Evolutionary conservation across 257 asterid genomes (phyloP), one percentile per base, ranked within the genome.

Genomic region (Fraxinus cuspidata): DNA sequence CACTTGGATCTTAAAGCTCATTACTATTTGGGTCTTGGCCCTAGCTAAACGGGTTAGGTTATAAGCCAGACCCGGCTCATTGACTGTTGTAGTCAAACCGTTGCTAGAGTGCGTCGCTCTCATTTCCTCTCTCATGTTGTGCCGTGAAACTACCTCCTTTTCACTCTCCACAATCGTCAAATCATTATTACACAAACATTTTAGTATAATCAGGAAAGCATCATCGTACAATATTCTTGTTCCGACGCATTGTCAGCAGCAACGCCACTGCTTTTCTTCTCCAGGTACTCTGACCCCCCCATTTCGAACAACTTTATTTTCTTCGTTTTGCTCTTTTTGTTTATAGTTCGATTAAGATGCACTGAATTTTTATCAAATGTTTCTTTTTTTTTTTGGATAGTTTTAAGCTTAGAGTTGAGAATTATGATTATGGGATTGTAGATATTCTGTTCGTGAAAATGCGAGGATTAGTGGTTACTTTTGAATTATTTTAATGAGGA

Each of bases 181-280:
- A 74, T 18, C 75, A 15, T 3, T 65, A 51, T 40, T 65, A 0
- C 74, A 53, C 74, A 51, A 63, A 53, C 37, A 25, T 49, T 0
- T 42, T n/a, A 21, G 18, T 70, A 10, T 34, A 42, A 79, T 74
- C 31, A 80, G 28, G 28, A 51, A 35, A 63, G 25, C 81, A 42
- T 68, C 83, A 28, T 78, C 44, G 44, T 72, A 66, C 56, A 9
- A 13, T 28, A 37, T 56, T 27, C 35, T 79, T 44, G 58, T 47
- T 58, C 73, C 44, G 7, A 19, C 75, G 31, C 12, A 3, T 32
- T 29, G 38, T 15, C 82, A 40, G 31, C 79, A 74, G 12, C 82
- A 72, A 51, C 83, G 78, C 68, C 70, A 32, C 77, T 28, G 1
- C 67, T 78, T 82, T 37, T 65, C 85, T 72, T 76, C 69, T 23